These are phyloP conservation scores for Hypomyces perniciosus DNA, from an alignment of 2,329 filamentous ascomycete genomes.

Conservation along the genomic window DNA sequence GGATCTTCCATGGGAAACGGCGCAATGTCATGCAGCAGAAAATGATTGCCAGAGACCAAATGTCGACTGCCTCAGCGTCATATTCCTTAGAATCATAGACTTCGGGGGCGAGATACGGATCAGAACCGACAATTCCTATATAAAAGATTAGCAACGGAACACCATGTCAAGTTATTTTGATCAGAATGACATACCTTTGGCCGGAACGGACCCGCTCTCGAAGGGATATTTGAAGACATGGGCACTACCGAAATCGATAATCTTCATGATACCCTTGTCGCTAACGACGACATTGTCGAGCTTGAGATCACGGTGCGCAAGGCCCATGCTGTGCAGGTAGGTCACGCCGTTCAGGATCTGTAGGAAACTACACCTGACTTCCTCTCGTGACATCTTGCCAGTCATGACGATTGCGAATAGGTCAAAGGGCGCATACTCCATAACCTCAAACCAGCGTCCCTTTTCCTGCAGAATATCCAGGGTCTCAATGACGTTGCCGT, in stretches of 20 bases:
- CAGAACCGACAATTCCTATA: slow-evolving; percentile 65
- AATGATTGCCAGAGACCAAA: slow-evolving; percentile 97
- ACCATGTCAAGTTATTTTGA: not conserved
- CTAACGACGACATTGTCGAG: slow-evolving; percentile 98
- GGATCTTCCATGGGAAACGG: slow-evolving; percentile 95
- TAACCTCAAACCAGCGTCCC: slow-evolving; percentile 93
- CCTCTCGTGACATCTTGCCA: slow-evolving; percentile 88
- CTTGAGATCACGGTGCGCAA: slow-evolving; percentile 93
- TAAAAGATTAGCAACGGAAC: not conserved
- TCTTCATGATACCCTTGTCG: slow-evolving; percentile 95
- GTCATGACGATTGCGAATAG: slow-evolving; percentile 99
- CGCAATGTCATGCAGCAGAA: slow-evolving; percentile 98
- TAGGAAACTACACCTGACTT: slow-evolving; percentile 84
- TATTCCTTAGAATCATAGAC: slow-evolving; percentile 93
- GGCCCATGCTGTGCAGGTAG: slow-evolving; percentile 89
- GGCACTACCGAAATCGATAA: slow-evolving; percentile 97
- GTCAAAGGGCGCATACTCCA: slow-evolving; percentile 96
- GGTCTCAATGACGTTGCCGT: slow-evolving; percentile 97
- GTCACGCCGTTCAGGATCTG: slow-evolving; percentile 93
- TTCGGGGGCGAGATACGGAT: slow-evolving; percentile 94
- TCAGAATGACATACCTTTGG: slow-evolving; percentile 28
- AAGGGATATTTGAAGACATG: slow-evolving; percentile 97
- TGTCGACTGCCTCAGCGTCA: slow-evolving; percentile 87
- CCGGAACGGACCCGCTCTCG: slow-evolving; percentile 57
- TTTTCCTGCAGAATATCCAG: slow-evolving; percentile 95